Conservation (phyloP, 352 stramenopile species). For the Phytopythium mirpurense region DNA sequence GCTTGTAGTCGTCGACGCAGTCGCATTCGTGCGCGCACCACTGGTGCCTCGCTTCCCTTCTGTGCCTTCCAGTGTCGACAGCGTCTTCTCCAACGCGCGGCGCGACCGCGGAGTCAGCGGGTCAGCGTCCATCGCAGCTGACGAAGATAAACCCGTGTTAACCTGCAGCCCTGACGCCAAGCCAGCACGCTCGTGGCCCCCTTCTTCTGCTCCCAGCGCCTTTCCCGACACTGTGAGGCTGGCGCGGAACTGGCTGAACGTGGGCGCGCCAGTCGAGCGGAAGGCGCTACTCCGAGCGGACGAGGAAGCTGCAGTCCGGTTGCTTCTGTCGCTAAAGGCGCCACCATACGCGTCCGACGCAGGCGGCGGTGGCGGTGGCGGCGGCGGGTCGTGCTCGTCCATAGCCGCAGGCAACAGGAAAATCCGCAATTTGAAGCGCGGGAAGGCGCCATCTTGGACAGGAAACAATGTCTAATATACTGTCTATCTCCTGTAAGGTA, state of each 20-base stretch:
- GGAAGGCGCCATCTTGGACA: neutral
- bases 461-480: neutral
- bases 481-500: neutral
- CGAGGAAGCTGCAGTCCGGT: neutral
- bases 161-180: slow-evolving; percentile 11
- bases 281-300: neutral
- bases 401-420: neutral
- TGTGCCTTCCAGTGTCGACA: slow-evolving; percentile 20
- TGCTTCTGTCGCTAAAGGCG: neutral
- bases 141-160: neutral
- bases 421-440: slow-evolving; percentile 7
- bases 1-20: slow-evolving; percentile 25
- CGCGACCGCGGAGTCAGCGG: slow-evolving; percentile 45
- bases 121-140: slow-evolving; percentile 19
- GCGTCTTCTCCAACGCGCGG: slow-evolving; percentile 40
- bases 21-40: slow-evolving; percentile 12
- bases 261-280: slow-evolving; percentile 1
- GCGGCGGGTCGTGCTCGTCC: slow-evolving; percentile 21
- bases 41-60: slow-evolving; percentile 4
- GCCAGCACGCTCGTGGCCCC: neutral
- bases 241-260: slow-evolving; percentile 20
- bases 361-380: slow-evolving; percentile 21
- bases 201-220: neutral
- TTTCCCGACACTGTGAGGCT: neutral
- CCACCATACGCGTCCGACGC: slow-evolving; percentile 1